These are phyloP conservation scores for Hymenoscyphus fructigenus DNA, from an alignment of 2,329 filamentous ascomycete genomes.

Conservation along the genomic window DNA sequence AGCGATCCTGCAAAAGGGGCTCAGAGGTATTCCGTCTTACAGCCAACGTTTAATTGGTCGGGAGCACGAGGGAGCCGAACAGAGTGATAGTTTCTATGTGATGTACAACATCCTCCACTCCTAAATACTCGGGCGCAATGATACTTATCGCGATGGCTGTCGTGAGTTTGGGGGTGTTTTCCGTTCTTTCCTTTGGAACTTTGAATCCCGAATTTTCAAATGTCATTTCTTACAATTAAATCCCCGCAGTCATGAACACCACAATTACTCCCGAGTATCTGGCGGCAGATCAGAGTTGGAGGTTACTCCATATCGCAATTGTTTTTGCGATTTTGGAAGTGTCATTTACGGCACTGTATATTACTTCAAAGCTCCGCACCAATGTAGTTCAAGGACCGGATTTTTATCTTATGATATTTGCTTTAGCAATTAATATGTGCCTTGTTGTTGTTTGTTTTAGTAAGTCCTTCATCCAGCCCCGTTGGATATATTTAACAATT, in stretches of 20 bases:
- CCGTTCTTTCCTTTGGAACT: neutral
- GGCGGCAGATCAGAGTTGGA: constrained; percentile 5
- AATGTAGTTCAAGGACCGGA: neutral
- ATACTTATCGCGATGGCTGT: neutral
- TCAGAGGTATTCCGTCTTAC: neutral
- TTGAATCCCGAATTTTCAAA: neutral
- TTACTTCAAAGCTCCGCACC: neutral
- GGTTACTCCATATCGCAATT: neutral
- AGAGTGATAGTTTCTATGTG: neutral
- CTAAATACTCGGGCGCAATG: neutral
- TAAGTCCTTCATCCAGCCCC: neutral
- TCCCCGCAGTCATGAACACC: neutral
- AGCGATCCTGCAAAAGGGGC: neutral
- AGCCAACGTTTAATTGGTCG: neutral
- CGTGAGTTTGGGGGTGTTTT: too few species aligned
- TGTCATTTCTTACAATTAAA: neutral
- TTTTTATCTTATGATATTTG: constrained; percentile 7
- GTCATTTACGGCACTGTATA: neutral
- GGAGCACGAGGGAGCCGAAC: neutral
- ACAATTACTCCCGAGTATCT: constrained; percentile 4
- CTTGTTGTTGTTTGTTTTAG: constrained; percentile 4
- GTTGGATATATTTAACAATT: neutral
- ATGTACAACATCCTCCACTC: constrained; percentile 1
- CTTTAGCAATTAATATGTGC: constrained; percentile 5
- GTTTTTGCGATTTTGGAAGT: constrained; percentile 4